phyloP scores from a whole-genome alignment of 768 basidiomycete species.

The Solioccasus polychromus region DNA sequence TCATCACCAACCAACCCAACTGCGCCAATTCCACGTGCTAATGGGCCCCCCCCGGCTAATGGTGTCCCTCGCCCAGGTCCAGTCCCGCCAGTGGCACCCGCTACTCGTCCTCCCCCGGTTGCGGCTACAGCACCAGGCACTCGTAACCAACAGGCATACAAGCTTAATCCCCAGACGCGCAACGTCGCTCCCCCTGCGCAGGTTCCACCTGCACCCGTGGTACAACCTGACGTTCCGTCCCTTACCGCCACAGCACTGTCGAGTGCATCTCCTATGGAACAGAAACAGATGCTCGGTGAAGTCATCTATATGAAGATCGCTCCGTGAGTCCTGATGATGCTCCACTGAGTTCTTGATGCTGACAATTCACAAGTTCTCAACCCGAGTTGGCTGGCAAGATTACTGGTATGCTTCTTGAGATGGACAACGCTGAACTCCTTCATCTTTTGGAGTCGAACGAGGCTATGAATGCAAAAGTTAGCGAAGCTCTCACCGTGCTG shows the following conservation, averaged over 20 bases:
- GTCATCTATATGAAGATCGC: conserved; percentile 91
- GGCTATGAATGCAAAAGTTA: conserved; percentile 85
- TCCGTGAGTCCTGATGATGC: conserved; percentile 44
- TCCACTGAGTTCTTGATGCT: conserved; percentile 2
- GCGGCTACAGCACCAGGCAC: conserved; percentile 44
- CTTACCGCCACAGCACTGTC: conserved; percentile 64
- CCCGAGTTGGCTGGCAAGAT: conserved; percentile 98
- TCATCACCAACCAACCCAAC: conserved; percentile 66
- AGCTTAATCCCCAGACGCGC: conserved; percentile 35
- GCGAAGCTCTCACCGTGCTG: conserved; percentile 86
- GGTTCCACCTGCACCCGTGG: conserved; percentile 35
- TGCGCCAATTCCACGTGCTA: conserved; percentile 63
- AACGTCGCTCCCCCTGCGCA: conserved; percentile 34
- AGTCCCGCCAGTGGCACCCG: conserved; percentile 40
- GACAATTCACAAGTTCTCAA: conserved; percentile 51
- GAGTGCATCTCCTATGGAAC: conserved; percentile 67
- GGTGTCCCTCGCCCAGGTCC: conserved; percentile 50
- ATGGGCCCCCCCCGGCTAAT: conserved; percentile 55
- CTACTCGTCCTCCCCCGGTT: conserved; percentile 40
- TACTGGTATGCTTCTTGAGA: conserved; percentile 98
- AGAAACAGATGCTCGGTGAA: conserved; percentile 99
- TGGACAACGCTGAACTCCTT: conserved; percentile 93
- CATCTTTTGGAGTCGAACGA: conserved; percentile 82
- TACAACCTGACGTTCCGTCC: conserved; percentile 49
- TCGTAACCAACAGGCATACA: conserved; percentile 34